Conservation (phyloP, 495 filamentous ascomycete species). For the Hypoxylon crocopeplum region DNA sequence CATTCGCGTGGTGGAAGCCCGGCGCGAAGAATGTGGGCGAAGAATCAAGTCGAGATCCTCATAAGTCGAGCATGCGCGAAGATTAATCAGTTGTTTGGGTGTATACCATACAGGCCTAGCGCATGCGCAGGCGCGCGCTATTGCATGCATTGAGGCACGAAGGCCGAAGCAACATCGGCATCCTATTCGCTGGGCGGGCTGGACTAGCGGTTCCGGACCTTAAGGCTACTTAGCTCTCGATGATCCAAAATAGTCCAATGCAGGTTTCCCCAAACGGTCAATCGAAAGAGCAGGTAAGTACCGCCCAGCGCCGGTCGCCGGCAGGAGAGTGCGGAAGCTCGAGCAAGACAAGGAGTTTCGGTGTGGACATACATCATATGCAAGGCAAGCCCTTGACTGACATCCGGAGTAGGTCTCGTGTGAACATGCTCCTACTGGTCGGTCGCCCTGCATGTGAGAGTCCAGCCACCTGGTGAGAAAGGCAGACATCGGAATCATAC, state of each 20-base stretch:
- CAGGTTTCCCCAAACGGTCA: constrained; percentile 6
- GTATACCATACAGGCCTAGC: neutral
- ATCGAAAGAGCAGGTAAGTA: neutral
- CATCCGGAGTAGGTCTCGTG: constrained; percentile 1
- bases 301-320: neutral
- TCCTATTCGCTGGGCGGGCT: neutral
- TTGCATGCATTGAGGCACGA: constrained; percentile 13
- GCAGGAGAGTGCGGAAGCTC: neutral
- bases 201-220: neutral
- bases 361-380: neutral
- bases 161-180: neutral
- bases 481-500: neutral
- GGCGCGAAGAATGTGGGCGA: neutral
- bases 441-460: neutral
- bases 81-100: neutral
- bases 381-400: constrained; percentile 4
- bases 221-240: neutral
- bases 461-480: neutral
- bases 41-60: neutral
- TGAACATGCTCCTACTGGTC: neutral
- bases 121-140: neutral
- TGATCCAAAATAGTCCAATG: constrained; percentile 6
- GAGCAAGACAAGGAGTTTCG: neutral
- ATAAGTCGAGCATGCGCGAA: constrained; percentile 5
- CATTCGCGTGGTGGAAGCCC: neutral